phyloP scores from a whole-genome alignment of 1,139 yeast species.

The Trichomonascaceae sp. region DNA sequence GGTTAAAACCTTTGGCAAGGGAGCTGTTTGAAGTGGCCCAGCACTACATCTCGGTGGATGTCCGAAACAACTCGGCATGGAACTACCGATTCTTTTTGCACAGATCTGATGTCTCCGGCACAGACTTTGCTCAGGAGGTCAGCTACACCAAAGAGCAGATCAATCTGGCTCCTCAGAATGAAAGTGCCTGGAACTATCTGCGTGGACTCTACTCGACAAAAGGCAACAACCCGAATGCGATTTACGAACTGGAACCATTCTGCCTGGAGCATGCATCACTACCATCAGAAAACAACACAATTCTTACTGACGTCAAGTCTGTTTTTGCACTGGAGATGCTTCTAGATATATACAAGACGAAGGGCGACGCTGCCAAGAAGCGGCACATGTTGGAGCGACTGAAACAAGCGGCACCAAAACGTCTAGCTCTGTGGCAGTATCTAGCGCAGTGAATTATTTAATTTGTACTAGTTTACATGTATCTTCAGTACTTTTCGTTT shows the following conservation, averaged over 20 bases:
- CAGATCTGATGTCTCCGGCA: too few relatives aligned
- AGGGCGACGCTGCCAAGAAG: too few relatives aligned
- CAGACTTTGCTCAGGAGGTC: slow-evolving; percentile 29
- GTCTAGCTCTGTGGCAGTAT: too few relatives aligned
- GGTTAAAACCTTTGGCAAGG: too few relatives aligned
- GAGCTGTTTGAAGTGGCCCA: slow-evolving; percentile 31
- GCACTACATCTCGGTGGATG: slow-evolving; percentile 43
- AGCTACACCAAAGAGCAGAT: slow-evolving; percentile 37
- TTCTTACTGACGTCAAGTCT: slow-evolving; percentile 31
- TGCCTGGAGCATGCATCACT: slow-evolving; percentile 29
- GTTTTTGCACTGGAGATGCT: slow-evolving; percentile 55
- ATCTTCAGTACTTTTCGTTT: too few relatives aligned
- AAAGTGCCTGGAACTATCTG: slow-evolving; percentile 80
- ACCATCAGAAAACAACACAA: slow-evolving; percentile 6
- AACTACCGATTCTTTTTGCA: slow-evolving; percentile 55
- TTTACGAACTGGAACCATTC: slow-evolving; percentile 30
- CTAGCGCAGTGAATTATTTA: too few relatives aligned
- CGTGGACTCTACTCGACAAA: slow-evolving; percentile 40
- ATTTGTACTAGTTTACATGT: too few relatives aligned
- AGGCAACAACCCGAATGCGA: slow-evolving; percentile 19
- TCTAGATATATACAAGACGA: slow-evolving; percentile 33
- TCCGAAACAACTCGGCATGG: slow-evolving; percentile 92
- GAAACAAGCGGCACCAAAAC: too few relatives aligned
- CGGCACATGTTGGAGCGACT: too few relatives aligned
- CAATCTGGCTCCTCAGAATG: slow-evolving; percentile 59